Conservation (phyloP, 306 rosid genomes). For the Lathyrus sativus region DNA sequence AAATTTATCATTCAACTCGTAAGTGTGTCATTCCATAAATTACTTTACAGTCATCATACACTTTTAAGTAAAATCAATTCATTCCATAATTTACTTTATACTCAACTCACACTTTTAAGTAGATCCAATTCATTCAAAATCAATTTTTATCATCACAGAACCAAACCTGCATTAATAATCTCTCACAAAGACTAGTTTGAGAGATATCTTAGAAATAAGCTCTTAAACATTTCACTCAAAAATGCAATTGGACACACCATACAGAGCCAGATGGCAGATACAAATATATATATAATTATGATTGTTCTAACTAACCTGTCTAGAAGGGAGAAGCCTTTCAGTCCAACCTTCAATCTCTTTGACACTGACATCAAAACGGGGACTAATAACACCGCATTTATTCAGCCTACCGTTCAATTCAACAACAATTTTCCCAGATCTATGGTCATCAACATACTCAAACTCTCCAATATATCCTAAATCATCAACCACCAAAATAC, state of each 20-base stretch:
- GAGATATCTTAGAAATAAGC: neutral
- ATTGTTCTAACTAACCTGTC: neutral
- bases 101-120: too few species aligned
- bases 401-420: slow-evolving; percentile 12
- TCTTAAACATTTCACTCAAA: neutral
- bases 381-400: slow-evolving; percentile 18
- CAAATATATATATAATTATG: neutral
- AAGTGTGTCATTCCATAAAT: too few species aligned
- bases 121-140: too few species aligned
- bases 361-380: slow-evolving; percentile 3
- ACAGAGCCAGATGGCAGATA: neutral
- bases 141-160: too few species aligned
- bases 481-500: neutral
- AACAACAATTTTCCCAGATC: slow-evolving; percentile 7
- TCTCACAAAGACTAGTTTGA: too few species aligned
- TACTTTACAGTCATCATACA: too few species aligned
- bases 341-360: slow-evolving; percentile 16
- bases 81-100: too few species aligned
- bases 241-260: neutral
- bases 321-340: slow-evolving; percentile 4
- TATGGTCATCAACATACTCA: slow-evolving; percentile 13
- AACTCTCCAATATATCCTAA: neutral
- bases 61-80: too few species aligned
- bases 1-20: too few species aligned
- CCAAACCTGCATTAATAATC: too few species aligned